Evolutionary conservation across 768 basidiomycete genomes (phyloP), one percentile per base, ranked within the genome.

Genomic region (Mycena albidolilacea): DNA sequence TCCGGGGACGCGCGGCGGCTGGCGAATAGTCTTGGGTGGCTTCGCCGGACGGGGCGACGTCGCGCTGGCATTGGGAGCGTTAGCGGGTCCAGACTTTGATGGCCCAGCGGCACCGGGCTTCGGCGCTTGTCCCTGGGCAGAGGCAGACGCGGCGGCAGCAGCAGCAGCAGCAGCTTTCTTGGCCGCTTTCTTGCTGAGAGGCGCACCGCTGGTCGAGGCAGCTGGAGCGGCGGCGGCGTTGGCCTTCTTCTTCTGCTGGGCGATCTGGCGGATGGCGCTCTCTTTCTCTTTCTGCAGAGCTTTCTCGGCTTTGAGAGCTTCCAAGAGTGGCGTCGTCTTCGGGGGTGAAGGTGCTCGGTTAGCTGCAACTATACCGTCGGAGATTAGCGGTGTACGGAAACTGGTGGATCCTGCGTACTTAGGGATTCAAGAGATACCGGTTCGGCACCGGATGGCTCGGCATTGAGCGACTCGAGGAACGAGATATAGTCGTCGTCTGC

Each of bases 271-370:
- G 41, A 91, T 83, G 69, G 92, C 94, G 38, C 90, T 84, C 76
- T 92, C 91, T 78, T 91, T 95, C 79, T 93, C 94, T 77, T 89
- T 92, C 77, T 90, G 89, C 0, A 90, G 88, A 7, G 87, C 87
- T 78, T 92, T 94, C 81, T 95, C 93, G 0, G 95, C 94, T 75
- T 96, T 95, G 74, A 99, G 91, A 0, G 97, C 95, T 79, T 97
- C 97, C 59, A 99, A 90, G 23, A 99, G 89, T 0, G 97, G 97
- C 0, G 97, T 98, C 0, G 94, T 93, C 74, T 92, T 97, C 2
- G 95, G 94, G 55, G 84, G 86, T 1, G 89, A 84, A 0, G 87
- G 82, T 1, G 89, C 86, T 74, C 91, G 91, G 12, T 85, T 86
- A 4, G 92, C 87, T 0, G 92, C 90, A 75, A 94, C 94, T 95